Percentiles rank a stretch among this genome's conserved stretches.
Evolutionary conservation across 352 stramenopile species (phyloP).

Genomic region (Globisporangium echinulatum): DNA sequence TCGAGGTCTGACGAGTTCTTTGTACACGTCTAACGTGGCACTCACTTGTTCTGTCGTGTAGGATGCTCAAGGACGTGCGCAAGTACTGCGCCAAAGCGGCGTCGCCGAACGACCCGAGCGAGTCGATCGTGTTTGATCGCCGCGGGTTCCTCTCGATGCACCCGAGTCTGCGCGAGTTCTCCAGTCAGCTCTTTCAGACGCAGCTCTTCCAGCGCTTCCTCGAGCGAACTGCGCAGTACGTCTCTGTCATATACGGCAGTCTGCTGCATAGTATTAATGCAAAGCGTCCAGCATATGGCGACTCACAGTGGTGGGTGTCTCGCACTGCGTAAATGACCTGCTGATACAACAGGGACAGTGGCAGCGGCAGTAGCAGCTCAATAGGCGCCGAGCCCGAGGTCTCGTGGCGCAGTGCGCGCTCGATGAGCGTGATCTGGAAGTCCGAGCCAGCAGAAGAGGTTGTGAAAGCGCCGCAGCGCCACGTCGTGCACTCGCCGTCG

Average conservation of each 20-base stretch:
- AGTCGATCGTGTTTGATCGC: conserved; percentile 35
- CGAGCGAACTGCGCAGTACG: conserved; percentile 26
- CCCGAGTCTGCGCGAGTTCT: conserved; percentile 56
- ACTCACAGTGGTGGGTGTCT: background rate
- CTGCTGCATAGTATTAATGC: too few species aligned
- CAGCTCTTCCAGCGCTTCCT: conserved; percentile 71
- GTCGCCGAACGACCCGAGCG: conserved; percentile 3
- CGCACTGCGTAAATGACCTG: background rate
- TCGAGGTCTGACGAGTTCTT: background rate
- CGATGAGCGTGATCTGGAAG: conserved; percentile 39
- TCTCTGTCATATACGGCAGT: conserved; percentile 3
- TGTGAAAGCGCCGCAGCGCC: conserved; percentile 19
- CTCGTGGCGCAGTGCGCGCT: conserved; percentile 35
- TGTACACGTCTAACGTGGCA: background rate
- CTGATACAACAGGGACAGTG: background rate
- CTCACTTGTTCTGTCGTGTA: conserved; percentile 8
- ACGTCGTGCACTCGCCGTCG: conserved; percentile 26
- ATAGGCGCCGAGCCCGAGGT: conserved; percentile 28
- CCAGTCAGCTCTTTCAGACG: conserved; percentile 59
- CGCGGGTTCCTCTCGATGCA: conserved; percentile 50
- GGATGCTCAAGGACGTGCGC: conserved; percentile 52
- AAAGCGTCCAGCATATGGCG: too few species aligned
- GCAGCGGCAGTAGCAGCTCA: too few species aligned
- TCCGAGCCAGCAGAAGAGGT: conserved; percentile 27
- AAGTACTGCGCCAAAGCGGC: conserved; percentile 38